These are phyloP conservation scores for Trametes punicea DNA, from an alignment of 768 basidiomycete genomes.

Conservation along the genomic window DNA sequence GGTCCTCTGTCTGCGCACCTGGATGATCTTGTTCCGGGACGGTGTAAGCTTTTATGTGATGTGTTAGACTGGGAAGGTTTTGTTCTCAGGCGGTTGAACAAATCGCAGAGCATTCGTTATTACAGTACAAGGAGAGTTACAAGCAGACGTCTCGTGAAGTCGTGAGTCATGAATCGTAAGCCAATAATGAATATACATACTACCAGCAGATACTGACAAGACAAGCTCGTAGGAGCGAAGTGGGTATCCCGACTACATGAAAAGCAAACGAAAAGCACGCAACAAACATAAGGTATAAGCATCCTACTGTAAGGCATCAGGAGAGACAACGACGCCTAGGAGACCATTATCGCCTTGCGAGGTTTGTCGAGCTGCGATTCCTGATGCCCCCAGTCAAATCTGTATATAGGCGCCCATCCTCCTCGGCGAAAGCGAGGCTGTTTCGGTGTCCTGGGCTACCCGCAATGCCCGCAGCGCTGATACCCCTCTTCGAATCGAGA, in stretches of 20 bases:
- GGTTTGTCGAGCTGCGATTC: conserved; percentile 52
- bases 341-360: conserved; percentile 37
- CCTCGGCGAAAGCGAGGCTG: conserved; percentile 35
- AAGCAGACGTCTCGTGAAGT: too few species aligned
- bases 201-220: too few species aligned
- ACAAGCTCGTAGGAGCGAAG: too few species aligned
- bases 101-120: too few species aligned
- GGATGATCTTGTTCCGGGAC: too few species aligned
- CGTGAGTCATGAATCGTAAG: too few species aligned
- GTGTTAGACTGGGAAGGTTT: too few species aligned
- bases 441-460: conserved; percentile 22
- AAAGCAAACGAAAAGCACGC: not conserved
- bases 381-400: conserved; percentile 36
- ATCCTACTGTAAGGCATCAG: not conserved
- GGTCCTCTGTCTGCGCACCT: too few species aligned
- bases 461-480: conserved; percentile 21
- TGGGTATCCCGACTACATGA: not conserved
- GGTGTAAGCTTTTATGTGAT: too few species aligned
- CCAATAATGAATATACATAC: too few species aligned
- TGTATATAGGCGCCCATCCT: conserved; percentile 46
- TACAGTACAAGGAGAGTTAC: too few species aligned
- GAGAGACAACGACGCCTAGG: not conserved
- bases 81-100: too few species aligned
- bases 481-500: conserved; percentile 46
- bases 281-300: not conserved